These are phyloP conservation scores for Glaciozyma antarctica DNA, from an alignment of 768 basidiomycete species.

Conservation along the genomic window DNA sequence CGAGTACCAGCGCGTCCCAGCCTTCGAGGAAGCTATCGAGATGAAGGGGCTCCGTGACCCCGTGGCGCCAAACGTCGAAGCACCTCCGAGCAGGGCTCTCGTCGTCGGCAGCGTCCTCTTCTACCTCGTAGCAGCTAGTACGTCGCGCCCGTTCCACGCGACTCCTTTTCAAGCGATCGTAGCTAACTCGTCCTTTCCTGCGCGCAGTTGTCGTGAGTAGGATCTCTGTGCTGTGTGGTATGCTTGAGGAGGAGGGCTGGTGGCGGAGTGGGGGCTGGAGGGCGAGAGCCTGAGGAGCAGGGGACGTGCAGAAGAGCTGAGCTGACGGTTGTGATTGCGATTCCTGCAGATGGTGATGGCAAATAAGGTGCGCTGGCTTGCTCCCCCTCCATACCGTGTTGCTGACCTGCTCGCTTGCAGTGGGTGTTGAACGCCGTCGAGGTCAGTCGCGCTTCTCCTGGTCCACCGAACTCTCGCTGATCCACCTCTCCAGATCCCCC, in stretches of 20 bases:
- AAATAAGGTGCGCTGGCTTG: constrained; percentile 42
- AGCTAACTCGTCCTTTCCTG: background rate
- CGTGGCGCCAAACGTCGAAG: background rate
- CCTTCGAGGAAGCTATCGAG: constrained; percentile 6
- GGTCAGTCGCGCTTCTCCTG: constrained; percentile 35
- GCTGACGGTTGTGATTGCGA: background rate
- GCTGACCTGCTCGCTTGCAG: constrained; percentile 40
- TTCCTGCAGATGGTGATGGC: constrained; percentile 74
- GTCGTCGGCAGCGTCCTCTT: constrained; percentile 44
- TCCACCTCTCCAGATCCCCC: constrained; percentile 43
- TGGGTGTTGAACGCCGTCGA: constrained; percentile 71
- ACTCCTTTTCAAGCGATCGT: background rate
- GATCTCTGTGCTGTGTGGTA: background rate
- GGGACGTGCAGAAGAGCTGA: background rate
- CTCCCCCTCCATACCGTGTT: background rate
- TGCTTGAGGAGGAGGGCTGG: too few species aligned
- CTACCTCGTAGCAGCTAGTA: constrained; percentile 78
- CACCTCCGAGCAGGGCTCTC: background rate
- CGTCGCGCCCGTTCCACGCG: constrained; percentile 51
- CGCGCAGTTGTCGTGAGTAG: background rate
- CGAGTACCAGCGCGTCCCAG: constrained; percentile 25
- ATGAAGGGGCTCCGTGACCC: constrained; percentile 1
- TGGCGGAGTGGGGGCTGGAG: background rate
- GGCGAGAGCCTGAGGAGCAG: background rate
- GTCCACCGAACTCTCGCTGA: too few species aligned